These are phyloP conservation scores for Fusarium sacchari DNA, from an alignment of 2,329 filamentous ascomycete genomes.

Conservation along the genomic window DNA sequence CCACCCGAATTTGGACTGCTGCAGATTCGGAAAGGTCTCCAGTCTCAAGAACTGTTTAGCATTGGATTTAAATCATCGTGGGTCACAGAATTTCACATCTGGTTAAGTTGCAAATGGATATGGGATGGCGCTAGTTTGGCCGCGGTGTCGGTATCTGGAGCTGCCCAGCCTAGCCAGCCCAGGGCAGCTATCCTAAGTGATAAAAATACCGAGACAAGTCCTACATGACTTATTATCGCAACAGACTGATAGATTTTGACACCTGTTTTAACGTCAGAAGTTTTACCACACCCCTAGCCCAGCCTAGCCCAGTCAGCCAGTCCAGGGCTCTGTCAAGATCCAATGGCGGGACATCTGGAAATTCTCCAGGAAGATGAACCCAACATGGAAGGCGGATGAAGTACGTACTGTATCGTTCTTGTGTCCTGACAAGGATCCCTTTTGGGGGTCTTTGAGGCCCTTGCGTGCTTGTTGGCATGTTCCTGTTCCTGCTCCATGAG, in stretches of 20 bases:
- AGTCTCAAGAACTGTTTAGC: constrained; percentile 34
- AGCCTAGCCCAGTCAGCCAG: not conserved
- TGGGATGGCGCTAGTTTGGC: constrained; percentile 30
- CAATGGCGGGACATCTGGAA: constrained; percentile 14
- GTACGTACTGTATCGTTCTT: not conserved
- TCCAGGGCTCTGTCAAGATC: constrained; percentile 19
- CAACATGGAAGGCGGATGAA: constrained; percentile 24
- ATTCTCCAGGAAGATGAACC: constrained; percentile 8
- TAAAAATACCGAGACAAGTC: not conserved
- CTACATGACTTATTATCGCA: accelerated
- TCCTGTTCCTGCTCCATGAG: not conserved
- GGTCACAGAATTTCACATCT: constrained; percentile 15
- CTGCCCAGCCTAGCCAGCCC: not conserved
- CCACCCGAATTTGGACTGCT: constrained; percentile 30
- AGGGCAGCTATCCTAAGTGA: not conserved
- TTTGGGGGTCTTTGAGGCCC: not conserved
- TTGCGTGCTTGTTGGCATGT: constrained; percentile 1
- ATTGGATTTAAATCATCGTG: constrained; percentile 20
- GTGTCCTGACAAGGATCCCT: constrained; percentile 1
- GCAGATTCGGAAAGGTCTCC: constrained; percentile 32
- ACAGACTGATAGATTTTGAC: not conserved
- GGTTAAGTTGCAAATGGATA: constrained; percentile 8
- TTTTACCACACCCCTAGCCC: not conserved
- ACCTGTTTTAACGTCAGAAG: not conserved
- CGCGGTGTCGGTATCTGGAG: constrained; percentile 40